A percentile compares a stretch with the other conserved stretches of the same genome.
Conservation (phyloP, 208 protist species). For the Acanthamoeba sp. region DNA sequence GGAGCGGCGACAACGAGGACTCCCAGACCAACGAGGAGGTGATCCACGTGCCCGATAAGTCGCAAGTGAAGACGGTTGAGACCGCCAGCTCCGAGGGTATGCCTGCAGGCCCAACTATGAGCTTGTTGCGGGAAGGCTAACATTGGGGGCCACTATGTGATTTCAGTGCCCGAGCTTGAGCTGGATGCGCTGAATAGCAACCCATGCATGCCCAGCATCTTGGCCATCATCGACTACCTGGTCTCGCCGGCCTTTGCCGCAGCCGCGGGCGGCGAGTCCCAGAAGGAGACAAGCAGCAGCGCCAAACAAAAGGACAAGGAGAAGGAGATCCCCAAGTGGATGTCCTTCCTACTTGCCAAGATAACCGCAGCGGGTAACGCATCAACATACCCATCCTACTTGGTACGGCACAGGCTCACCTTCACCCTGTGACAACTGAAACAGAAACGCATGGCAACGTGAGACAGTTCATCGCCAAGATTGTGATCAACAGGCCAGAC, state of each 20-base stretch:
- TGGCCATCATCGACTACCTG: constrained; percentile 84
- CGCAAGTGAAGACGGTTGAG: neutral
- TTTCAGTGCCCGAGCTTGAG: constrained; percentile 78
- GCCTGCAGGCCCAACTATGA: neutral
- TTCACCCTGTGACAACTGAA: neutral
- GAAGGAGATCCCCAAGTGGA: constrained; percentile 87
- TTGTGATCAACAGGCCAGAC: constrained; percentile 86
- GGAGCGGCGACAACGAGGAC: neutral
- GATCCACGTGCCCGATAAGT: neutral
- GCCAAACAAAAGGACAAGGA: constrained; percentile 49
- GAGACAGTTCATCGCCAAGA: constrained; percentile 87
- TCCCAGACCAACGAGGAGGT: constrained; percentile 38
- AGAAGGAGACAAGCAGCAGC: constrained; percentile 44
- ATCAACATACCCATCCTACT: neutral
- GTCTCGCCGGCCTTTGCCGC: constrained; percentile 53
- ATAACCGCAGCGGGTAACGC: constrained; percentile 61
- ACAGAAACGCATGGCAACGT: constrained; percentile 83
- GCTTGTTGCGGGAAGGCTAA: no score
- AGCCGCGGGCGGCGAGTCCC: neutral
- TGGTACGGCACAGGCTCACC: neutral
- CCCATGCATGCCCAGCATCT: constrained; percentile 86
- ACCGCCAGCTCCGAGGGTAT: neutral
- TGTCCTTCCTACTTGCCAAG: constrained; percentile 87
- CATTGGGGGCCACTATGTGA: no score
- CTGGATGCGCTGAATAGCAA: constrained; percentile 86